Evolutionary conservation across 2,329 filamentous ascomycete species (phyloP), one percentile per base, ranked within the genome.

Genomic region (Didymella sp.): DNA sequence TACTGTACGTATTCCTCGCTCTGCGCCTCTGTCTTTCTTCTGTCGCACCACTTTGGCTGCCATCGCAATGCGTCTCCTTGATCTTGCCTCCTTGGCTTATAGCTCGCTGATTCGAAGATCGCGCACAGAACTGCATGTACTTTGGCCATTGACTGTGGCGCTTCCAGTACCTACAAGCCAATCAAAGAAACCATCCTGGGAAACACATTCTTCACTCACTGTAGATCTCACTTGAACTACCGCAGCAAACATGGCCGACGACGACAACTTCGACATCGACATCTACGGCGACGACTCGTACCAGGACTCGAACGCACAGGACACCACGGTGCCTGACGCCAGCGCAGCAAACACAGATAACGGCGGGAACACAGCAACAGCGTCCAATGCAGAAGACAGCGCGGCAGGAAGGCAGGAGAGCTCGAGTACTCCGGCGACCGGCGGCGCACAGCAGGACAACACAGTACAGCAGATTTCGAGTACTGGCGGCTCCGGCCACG

Each of bases 181-280:
- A 76, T 75, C 64, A 67, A 72, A 71, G 51, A 67, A 59, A 71
- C 59, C 67, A 60, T 69, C 64, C 65, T 64, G 65, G 66, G 62
- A 63, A 60, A 19, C 59, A 51, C 60, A 31, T 47, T 56, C 56
- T 62, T 56, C 55, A 60, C 64, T 68, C 51, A 60, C 62, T 66
- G 63, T 61, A 68, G 58, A 60, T 55, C 37, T 64, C 47, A 64
- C 59, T 71, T 66, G 61, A 68, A 50, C 50, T 43, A 59, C 57
- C 40, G 63, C 63, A 67, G 67, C 67, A 71, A 71, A 48, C 49
- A 78, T 78, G 73, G 80, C 84, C 70, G 85, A 87, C 73, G 86
- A 88, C 76, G 86, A 88, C 76, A 87, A 87, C 71, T 88, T 88
- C 80, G 86, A 89, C 68, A 87, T 89, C 80, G 86, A 89, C 74